Conservation (phyloP, 805 yeast genomes). For the Lachancea cidri region DNA sequence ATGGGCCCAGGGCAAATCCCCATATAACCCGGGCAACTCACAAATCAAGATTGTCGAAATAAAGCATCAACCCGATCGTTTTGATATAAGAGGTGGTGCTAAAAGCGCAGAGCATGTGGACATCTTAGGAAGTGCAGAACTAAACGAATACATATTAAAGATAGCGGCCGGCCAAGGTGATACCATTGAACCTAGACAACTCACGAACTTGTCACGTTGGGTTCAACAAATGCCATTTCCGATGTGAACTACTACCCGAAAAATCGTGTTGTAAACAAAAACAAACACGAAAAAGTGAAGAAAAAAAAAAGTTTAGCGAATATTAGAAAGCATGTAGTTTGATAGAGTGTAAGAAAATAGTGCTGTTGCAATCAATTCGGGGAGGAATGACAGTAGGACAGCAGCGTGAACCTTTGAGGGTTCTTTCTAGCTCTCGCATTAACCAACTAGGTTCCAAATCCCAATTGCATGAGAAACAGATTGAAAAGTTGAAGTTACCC, state of each 20-base stretch:
- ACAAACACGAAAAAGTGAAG: slow-evolving; percentile 2
- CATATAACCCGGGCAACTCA: slow-evolving; percentile 75
- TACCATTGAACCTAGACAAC: slow-evolving; percentile 51
- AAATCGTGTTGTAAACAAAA: background rate
- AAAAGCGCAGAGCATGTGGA: slow-evolving; percentile 98
- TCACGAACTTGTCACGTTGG: slow-evolving; percentile 59
- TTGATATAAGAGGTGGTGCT: slow-evolving; percentile 95
- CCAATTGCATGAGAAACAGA: background rate
- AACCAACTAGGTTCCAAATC: slow-evolving; percentile 13
- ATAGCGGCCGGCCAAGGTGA: slow-evolving; percentile 82
- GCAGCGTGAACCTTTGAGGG: slow-evolving; percentile 26
- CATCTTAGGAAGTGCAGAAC: slow-evolving; percentile 85
- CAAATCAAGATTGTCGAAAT: slow-evolving; percentile 82
- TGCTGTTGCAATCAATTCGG: background rate
- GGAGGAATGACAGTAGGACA: slow-evolving; percentile 16
- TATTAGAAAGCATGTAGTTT: background rate
- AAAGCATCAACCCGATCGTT: slow-evolving; percentile 86
- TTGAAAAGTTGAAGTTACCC: background rate
- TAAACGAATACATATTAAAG: slow-evolving; percentile 77
- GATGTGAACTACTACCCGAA: slow-evolving; percentile 11
- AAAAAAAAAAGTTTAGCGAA: background rate
- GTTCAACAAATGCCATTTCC: slow-evolving; percentile 50
- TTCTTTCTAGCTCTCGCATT: slow-evolving; percentile 22
- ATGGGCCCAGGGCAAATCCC: slow-evolving; percentile 63
- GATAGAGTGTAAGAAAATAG: background rate